Conservation (phyloP, 23 red algal genomes). For the Porphyridium purpureum region DNA sequence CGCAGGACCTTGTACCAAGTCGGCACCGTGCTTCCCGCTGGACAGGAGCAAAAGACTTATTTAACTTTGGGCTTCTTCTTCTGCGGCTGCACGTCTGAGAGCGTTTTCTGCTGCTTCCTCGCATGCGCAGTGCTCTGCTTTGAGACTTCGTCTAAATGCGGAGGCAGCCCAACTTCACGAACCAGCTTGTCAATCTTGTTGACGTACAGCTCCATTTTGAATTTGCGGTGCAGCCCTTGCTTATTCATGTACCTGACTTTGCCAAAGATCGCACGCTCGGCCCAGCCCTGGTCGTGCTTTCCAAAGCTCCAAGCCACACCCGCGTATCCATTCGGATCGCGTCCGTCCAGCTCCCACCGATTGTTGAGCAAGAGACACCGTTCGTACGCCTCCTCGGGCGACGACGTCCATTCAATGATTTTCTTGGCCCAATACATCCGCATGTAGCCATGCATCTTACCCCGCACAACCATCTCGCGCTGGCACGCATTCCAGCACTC, state of each 20-base stretch:
- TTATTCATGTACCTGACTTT: conserved; percentile 92
- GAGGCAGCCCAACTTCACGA: too few species aligned
- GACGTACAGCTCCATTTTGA: conserved; percentile 49
- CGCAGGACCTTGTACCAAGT: too few species aligned
- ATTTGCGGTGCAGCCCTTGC: conserved; percentile 67
- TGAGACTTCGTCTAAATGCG: too few species aligned
- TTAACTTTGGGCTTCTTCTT: too few species aligned
- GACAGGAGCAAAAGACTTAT: too few species aligned
- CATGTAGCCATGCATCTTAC: conserved; percentile 86
- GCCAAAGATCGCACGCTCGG: conserved; percentile 71
- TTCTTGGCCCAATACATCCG: conserved; percentile 99
- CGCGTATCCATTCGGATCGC: conserved; percentile 75
- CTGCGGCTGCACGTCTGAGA: too few species aligned
- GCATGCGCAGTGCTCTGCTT: too few species aligned
- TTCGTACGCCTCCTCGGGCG: conserved; percentile 40
- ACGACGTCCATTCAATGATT: conserved; percentile 75
- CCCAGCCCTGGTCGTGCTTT: conserved; percentile 78
- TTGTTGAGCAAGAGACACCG: conserved; percentile 63
- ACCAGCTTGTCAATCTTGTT: too few species aligned
- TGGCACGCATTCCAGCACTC: conserved; percentile 90
- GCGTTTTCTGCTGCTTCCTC: too few species aligned
- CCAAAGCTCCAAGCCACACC: conserved; percentile 89
- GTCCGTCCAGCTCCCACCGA: conserved; percentile 74
- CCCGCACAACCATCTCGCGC: conserved; percentile 67
- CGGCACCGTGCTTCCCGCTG: too few species aligned